Conservation (phyloP, 805 yeast genomes). For the Candida nitratophila region DNA sequence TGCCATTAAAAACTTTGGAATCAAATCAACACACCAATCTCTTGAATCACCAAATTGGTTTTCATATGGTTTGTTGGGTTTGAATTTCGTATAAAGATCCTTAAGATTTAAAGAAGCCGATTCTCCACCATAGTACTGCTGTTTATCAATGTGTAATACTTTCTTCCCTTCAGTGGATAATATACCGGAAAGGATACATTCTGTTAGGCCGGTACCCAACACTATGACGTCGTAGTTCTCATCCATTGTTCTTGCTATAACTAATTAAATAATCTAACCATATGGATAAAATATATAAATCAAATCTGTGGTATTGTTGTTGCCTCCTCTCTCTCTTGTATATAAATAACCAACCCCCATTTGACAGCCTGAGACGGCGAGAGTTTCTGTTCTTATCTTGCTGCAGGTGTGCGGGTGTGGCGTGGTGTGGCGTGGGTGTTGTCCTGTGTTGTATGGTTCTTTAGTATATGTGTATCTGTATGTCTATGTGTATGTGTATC, state of each 20-base stretch:
- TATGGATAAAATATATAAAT: no score
- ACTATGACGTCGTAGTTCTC: slow-evolving; percentile 96
- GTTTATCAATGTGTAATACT: slow-evolving; percentile 92
- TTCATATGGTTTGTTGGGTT: slow-evolving; percentile 70
- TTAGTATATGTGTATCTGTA: no score
- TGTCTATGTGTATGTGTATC: no score
- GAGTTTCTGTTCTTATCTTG: no score
- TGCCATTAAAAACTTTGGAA: slow-evolving; percentile 96
- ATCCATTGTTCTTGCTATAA: slow-evolving; percentile 68
- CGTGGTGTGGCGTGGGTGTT: no score
- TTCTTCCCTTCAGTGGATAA: slow-evolving; percentile 97
- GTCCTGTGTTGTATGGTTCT: no score
- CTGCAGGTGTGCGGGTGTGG: no score
- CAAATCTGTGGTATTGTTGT: no score
- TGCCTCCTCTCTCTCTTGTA: no score
- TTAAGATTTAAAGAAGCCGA: slow-evolving; percentile 76
- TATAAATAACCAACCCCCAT: no score
- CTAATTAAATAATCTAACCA: no score
- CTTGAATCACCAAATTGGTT: slow-evolving; percentile 79
- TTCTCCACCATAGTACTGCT: slow-evolving; percentile 94
- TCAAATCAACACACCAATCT: slow-evolving; percentile 96
- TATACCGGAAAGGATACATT: slow-evolving; percentile 89
- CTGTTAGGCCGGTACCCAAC: slow-evolving; percentile 89
- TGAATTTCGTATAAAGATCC: slow-evolving; percentile 74
- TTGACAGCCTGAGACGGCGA: no score